These are phyloP conservation scores for Purshia tridentata DNA, from an alignment of 306 rosid species.

Conservation along the genomic window DNA sequence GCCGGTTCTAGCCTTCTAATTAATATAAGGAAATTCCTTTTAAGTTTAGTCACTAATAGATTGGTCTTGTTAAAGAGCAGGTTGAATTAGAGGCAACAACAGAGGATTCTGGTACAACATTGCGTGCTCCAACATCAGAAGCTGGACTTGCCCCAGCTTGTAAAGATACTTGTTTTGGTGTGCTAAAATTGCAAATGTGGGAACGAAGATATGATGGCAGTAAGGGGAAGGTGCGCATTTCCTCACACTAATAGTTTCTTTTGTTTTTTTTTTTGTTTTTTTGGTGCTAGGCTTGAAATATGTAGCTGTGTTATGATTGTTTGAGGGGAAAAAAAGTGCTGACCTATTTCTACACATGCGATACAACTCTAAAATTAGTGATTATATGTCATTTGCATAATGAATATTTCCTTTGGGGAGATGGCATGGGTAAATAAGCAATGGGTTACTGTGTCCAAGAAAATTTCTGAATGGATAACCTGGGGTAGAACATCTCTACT, in stretches of 20 bases:
- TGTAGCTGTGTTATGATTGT: neutral
- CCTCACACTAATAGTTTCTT: neutral
- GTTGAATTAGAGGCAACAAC: constrained; percentile 77
- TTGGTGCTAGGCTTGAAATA: neutral
- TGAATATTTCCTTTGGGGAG: neutral
- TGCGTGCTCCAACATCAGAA: constrained; percentile 88
- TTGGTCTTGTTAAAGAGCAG: constrained; percentile 39
- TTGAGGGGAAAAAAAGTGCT: neutral
- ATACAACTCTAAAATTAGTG: neutral
- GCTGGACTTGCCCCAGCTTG: constrained; percentile 81
- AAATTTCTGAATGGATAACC: neutral
- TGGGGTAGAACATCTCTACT: neutral
- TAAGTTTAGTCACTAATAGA: neutral
- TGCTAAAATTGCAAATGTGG: constrained; percentile 63
- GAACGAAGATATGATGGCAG: constrained; percentile 79
- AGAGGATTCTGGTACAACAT: constrained; percentile 66
- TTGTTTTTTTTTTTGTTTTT: neutral
- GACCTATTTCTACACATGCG: neutral
- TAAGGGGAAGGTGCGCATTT: constrained; percentile 68
- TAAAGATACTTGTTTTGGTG: constrained; percentile 77
- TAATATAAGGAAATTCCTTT: neutral
- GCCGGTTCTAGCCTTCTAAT: neutral
- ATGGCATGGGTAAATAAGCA: neutral
- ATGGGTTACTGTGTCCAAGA: neutral
- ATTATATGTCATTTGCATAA: neutral